Conservation (phyloP, 495 filamentous ascomycete species). For the Tuber melanosporum region DNA sequence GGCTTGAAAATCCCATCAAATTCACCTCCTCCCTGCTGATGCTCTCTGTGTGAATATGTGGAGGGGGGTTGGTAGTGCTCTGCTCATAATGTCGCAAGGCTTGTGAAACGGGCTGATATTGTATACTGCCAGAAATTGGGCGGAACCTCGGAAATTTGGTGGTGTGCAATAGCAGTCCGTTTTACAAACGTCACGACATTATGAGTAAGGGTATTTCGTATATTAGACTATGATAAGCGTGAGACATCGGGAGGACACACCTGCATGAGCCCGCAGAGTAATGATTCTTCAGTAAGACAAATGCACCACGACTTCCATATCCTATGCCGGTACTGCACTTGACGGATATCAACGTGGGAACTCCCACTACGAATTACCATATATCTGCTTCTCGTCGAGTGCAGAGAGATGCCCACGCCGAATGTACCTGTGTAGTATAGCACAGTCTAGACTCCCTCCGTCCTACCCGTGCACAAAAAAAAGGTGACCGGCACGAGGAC, state of each 20-base stretch:
- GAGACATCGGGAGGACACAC: background rate
- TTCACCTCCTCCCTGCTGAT: too few relatives aligned
- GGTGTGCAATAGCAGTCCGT: too few relatives aligned
- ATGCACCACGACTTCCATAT: background rate
- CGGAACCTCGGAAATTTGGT: too few relatives aligned
- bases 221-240: background rate
- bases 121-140: too few relatives aligned
- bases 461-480: background rate
- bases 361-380: background rate
- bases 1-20: background rate
- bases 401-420: background rate
- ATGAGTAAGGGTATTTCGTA: background rate
- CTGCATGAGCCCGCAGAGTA: background rate
- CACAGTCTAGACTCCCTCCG: background rate
- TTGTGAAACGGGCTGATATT: too few relatives aligned
- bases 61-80: too few relatives aligned
- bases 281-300: background rate
- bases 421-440: background rate
- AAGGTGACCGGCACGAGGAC: too few relatives aligned
- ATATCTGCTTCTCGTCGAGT: background rate
- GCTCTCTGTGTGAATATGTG: background rate
- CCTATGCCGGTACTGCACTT: background rate
- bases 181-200: too few relatives aligned
- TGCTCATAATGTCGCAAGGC: too few relatives aligned
- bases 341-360: background rate